These are phyloP conservation scores for Clonostachys sp. DNA, from an alignment of 2,329 filamentous ascomycete genomes.

Conservation along the genomic window DNA sequence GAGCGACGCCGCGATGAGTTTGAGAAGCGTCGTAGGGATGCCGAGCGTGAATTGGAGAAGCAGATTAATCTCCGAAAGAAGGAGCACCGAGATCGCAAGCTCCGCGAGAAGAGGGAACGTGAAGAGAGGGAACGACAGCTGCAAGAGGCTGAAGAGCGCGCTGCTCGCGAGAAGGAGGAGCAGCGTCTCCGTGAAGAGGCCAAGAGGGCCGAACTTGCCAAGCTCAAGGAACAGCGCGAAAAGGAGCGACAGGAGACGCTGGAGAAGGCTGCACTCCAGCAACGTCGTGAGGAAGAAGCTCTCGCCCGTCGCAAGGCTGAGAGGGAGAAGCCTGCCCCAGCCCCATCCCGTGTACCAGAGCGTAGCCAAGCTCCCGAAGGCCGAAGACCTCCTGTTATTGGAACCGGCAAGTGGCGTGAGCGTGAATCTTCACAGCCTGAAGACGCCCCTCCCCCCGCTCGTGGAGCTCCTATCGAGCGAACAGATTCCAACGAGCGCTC, in stretches of 20 bases:
- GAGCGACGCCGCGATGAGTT: constrained; percentile 92
- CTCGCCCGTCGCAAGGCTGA: constrained; percentile 68
- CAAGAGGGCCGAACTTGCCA: constrained; percentile 66
- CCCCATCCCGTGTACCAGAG: constrained; percentile 28
- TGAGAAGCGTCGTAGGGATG: constrained; percentile 86
- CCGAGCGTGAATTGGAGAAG: constrained; percentile 88
- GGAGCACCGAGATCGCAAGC: constrained; percentile 78
- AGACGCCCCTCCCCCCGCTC: constrained; percentile 16
- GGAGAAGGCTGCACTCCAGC: constrained; percentile 65
- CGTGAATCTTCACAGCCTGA: constrained; percentile 27
- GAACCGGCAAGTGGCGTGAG: constrained; percentile 36
- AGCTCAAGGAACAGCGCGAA: constrained; percentile 60
- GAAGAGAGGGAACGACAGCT: constrained; percentile 78
- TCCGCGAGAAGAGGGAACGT: constrained; percentile 76
- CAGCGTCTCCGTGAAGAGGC: constrained; percentile 76
- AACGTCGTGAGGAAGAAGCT: constrained; percentile 82
- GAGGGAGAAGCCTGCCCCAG: constrained; percentile 40
- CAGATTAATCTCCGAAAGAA: constrained; percentile 85
- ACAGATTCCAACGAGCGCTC: constrained; percentile 41
- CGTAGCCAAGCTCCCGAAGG: constrained; percentile 9
- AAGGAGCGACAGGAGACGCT: constrained; percentile 63
- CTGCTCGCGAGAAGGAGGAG: constrained; percentile 79
- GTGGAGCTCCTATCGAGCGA: constrained; percentile 29
- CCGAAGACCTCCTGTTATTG: constrained; percentile 23
- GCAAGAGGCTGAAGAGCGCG: constrained; percentile 82